Conservation (phyloP, 2,329 filamentous ascomycete genomes). For the Trichoderma asperellum region DNA sequence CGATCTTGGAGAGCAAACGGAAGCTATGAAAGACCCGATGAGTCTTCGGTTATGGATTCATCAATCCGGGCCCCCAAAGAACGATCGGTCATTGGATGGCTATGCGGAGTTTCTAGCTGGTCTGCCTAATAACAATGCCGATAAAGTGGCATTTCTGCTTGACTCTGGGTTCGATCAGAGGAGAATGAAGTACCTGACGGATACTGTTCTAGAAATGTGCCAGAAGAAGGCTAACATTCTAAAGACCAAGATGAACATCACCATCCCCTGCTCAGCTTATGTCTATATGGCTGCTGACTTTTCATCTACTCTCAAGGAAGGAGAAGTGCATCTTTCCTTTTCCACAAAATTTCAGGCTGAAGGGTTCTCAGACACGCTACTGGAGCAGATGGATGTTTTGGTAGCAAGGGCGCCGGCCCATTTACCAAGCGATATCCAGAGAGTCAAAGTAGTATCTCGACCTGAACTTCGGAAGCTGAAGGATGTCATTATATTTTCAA, state of each 20-base stretch:
- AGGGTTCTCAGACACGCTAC: slow-evolving; percentile 55
- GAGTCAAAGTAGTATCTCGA: slow-evolving; percentile 62
- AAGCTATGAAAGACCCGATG: slow-evolving; percentile 54
- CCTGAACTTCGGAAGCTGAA: slow-evolving; percentile 67
- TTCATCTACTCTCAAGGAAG: slow-evolving; percentile 59
- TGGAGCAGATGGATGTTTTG: slow-evolving; percentile 64
- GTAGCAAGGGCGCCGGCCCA: slow-evolving; percentile 73
- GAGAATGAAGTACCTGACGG: slow-evolving; percentile 53
- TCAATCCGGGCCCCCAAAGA: slow-evolving; percentile 42
- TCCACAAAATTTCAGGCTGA: slow-evolving; percentile 64
- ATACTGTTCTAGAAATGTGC: slow-evolving; percentile 53
- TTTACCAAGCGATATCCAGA: slow-evolving; percentile 73
- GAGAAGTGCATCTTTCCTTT: slow-evolving; percentile 70
- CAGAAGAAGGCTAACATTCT: slow-evolving; percentile 57
- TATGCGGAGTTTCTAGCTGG: slow-evolving; percentile 52
- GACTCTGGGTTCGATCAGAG: slow-evolving; percentile 63
- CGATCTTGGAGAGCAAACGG: slow-evolving; percentile 57
- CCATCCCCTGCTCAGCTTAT: slow-evolving; percentile 63
- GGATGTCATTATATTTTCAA: slow-evolving; percentile 79
- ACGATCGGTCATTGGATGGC: slow-evolving; percentile 46
- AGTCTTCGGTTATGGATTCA: slow-evolving; percentile 60
- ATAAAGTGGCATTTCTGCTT: slow-evolving; percentile 59
- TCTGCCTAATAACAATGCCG: slow-evolving; percentile 54
- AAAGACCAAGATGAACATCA: slow-evolving; percentile 61
- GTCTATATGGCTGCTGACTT: slow-evolving; percentile 73